Percentiles rank a stretch among this genome's conserved stretches.
Conservation (phyloP, 2,329 filamentous ascomycete species). For the Aspergillus proliferans region DNA sequence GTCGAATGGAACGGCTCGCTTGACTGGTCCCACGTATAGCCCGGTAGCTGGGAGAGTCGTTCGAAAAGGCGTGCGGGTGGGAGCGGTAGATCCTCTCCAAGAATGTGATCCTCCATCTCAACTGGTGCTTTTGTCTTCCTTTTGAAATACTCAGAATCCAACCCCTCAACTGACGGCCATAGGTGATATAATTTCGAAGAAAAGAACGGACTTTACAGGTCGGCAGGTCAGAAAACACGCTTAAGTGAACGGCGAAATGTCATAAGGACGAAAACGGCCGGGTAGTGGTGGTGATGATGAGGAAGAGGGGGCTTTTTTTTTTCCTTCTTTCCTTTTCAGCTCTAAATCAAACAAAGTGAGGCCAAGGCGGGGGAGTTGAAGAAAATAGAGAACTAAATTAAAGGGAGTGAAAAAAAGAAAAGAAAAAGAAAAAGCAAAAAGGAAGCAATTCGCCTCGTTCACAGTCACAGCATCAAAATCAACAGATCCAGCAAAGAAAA, state of each 20-base stretch:
- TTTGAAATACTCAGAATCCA: neutral
- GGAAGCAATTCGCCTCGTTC: neutral
- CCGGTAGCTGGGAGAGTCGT: constrained; percentile 64
- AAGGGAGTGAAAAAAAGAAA: neutral
- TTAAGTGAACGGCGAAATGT: constrained; percentile 9
- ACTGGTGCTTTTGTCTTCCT: constrained; percentile 6
- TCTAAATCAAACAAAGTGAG: too few species aligned
- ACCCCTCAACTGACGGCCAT: constrained; percentile 19
- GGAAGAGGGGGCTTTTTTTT: neutral
- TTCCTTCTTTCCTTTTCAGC: too few species aligned
- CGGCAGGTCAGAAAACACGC: constrained; percentile 4
- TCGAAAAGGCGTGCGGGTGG: constrained; percentile 66
- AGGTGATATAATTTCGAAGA: constrained; percentile 3
- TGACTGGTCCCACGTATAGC: constrained; percentile 70
- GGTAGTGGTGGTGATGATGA: neutral
- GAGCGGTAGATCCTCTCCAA: constrained; percentile 44
- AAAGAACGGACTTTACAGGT: neutral
- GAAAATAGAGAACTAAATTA: neutral
- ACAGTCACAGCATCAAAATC: too few species aligned
- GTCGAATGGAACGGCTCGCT: constrained; percentile 48
- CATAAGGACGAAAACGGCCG: constrained; percentile 20
- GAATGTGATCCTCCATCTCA: constrained; percentile 32
- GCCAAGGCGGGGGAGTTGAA: too few species aligned
- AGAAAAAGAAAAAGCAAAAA: neutral
- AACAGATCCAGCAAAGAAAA: neutral